Conservation (phyloP, 768 basidiomycete species). For the Amanita molliuscula region DNA sequence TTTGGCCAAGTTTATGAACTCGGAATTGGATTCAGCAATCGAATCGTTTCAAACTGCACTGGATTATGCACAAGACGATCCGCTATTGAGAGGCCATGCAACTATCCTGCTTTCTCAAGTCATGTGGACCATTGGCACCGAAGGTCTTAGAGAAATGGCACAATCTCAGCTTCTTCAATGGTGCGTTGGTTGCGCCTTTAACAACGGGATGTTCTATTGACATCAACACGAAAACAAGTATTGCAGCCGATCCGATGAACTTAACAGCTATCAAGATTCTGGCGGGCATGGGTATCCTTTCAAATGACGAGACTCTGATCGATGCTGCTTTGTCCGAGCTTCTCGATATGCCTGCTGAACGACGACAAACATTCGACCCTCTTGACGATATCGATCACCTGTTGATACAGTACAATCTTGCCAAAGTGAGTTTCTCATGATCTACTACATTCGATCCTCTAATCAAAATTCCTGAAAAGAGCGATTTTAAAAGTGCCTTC, state of each 20-base stretch:
- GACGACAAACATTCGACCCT: slow-evolving; percentile 58
- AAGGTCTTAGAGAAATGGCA: slow-evolving; percentile 68
- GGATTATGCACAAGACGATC: slow-evolving; percentile 38
- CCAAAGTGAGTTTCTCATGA: slow-evolving; percentile 40
- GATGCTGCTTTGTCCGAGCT: slow-evolving; percentile 86
- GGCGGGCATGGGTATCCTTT: slow-evolving; percentile 83
- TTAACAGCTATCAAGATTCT: slow-evolving; percentile 73
- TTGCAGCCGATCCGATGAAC: slow-evolving; percentile 69
- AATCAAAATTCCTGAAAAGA: slow-evolving; percentile 21
- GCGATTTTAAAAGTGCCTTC: slow-evolving; percentile 36
- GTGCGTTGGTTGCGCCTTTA: slow-evolving; percentile 28
- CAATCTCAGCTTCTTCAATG: slow-evolving; percentile 75
- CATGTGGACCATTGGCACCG: slow-evolving; percentile 73
- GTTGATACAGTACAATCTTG: slow-evolving; percentile 59
- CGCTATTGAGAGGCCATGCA: slow-evolving; percentile 50
- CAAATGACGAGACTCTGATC: slow-evolving; percentile 65
- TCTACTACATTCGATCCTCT: neutral
- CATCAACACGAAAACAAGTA: slow-evolving; percentile 30
- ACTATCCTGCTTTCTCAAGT: slow-evolving; percentile 75
- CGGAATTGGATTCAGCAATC: slow-evolving; percentile 53
- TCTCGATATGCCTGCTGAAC: slow-evolving; percentile 54
- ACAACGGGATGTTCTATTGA: slow-evolving; percentile 4
- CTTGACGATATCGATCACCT: slow-evolving; percentile 61
- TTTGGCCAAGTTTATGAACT: slow-evolving; percentile 57
- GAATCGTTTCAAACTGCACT: slow-evolving; percentile 58